These are phyloP conservation scores for Curvularia lunata DNA, from an alignment of 2,329 filamentous ascomycete genomes.

Conservation along the genomic window DNA sequence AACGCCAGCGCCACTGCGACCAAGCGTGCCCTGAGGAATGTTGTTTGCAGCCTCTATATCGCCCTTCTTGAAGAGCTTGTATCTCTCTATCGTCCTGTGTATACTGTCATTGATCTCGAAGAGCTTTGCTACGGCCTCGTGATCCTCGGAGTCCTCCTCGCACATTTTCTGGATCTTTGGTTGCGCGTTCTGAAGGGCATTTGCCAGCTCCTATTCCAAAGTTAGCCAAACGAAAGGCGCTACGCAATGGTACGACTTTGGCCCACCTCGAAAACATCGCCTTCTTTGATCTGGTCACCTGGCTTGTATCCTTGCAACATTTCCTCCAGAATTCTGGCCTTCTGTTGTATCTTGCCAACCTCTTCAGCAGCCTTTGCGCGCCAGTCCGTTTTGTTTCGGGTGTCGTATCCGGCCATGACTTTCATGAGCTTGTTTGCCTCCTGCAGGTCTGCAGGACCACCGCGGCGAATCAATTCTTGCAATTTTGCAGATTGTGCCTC, in stretches of 20 bases:
- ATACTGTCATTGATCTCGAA: conserved; percentile 99
- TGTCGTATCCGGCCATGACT: conserved; percentile 97
- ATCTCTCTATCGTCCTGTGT: conserved; percentile 92
- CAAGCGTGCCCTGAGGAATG: conserved; percentile 80
- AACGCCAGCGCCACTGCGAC: conserved; percentile 68
- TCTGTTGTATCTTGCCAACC: conserved; percentile 92
- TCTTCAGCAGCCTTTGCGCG: conserved; percentile 97
- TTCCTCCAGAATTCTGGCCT: conserved; percentile 89
- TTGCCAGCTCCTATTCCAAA: conserved; percentile 75
- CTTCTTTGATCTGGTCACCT: conserved; percentile 77
- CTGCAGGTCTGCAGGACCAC: conserved; percentile 89
- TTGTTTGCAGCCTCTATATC: conserved; percentile 83
- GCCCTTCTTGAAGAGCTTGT: conserved; percentile 94
- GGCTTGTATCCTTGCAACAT: conserved; percentile 83
- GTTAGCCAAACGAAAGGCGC: conserved; percentile 26
- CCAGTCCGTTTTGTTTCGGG: conserved; percentile 94
- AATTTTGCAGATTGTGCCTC: conserved; percentile 97
- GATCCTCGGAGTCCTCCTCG: conserved; percentile 96
- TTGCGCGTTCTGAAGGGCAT: conserved; percentile 87
- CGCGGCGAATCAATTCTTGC: conserved; percentile 92
- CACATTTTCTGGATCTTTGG: conserved; percentile 99
- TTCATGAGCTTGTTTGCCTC: conserved; percentile 99
- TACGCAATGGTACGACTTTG: conserved; percentile 31
- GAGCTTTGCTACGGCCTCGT: conserved; percentile 92
- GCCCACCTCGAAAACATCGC: conserved; percentile 69